Base-by-base conservation (phyloP, 495 filamentous ascomycete genomes). In the Xylaria castorea region DNA sequence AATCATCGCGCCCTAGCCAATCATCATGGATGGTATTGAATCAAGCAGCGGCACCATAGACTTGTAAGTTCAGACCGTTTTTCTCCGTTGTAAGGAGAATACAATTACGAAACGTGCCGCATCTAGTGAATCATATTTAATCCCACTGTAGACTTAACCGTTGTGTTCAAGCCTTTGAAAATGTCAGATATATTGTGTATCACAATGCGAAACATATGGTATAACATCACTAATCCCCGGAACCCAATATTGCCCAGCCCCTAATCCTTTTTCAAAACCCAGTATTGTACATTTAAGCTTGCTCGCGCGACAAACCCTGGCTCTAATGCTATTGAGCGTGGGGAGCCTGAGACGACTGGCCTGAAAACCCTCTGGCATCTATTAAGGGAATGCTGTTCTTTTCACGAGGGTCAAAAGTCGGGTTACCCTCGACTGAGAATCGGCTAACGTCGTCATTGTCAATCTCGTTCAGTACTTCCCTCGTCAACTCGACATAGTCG, bases 401-500 rank as follows among this genome's bases (percentile, higher is more conserved):
- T 71, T 81, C 79, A 32, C 75, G 73, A 22, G 76, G 74, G 22
- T 80, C 76, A 57, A 78, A 80, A 2, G 75, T 67, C 36, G 71
- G 66, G 14, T 71, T 68, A 12, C 67, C 68, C 3, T 82, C 80
- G 22, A 53, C 73, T 1, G 79, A 81, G 66, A 80, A 86, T 55
- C 82, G 73, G 64, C 82, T 84, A n/a, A 55, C 78, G 25, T 73
- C 75, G 64, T 85, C 84, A 22, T 68, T 79, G 20, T 85, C 85
- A n/a, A 89, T 86, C 14, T 90, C 85, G 74, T 89, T 90, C 71
- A 93, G 84, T 61, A 97, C 91, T 75, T 98, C 96, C 65, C 95
- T 89, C 50, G 90, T 92, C 71, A 97, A 85, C 83, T 98, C 95
- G 75, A 98, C 95, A 75, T 97, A 98, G 81, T 98, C 96, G 80